Evolutionary conservation across 2,329 filamentous ascomycete species (phyloP), one percentile per base, ranked within the genome.

Genomic region (Chaetomiaceae sp.): DNA sequence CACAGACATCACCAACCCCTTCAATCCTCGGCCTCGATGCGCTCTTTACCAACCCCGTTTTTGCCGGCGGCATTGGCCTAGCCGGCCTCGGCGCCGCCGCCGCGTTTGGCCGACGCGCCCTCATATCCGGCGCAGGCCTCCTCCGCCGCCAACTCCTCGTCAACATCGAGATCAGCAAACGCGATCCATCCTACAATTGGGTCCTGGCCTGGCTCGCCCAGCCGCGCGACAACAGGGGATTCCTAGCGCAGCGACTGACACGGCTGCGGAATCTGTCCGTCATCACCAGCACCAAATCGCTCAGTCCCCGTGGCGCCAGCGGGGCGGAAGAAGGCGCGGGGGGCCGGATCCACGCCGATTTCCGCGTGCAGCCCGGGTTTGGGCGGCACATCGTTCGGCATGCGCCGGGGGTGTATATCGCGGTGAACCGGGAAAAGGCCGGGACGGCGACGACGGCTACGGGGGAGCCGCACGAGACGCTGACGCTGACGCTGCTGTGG

Each of bases 111-210:
- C 90, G 94, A 58, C 86, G 86, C 65, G 89, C 88, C 30, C 69
- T 87, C 54, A 81, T 91, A 55, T 77, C 84, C 63, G 84, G 84
- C 50, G 84, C 86, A n/a, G 80, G 81, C 38, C 77, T 95, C 52
- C 73, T 96, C 54, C 87, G 89, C 45, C 85, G 87, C 48, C 89
- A 92, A 44, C 83, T 99, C 73, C 84, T 99, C 27, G 89, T 97
- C 63, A 90, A 96, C 64, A 84, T 99, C 64, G 94, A 99, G 71
- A 96, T 99, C 70, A 92, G 89, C 69, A 88, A 90, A 66, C 89
- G 92, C 64, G 94, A 99, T 71, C 84, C 90, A 40, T 91, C 92
- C 1, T 99, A 97, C 68, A 85, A 85, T 36, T 97, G 91, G 92
- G 84, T 99, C 37, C 78, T 99, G 9, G 86, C 91, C 59, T 99